Base-by-base conservation (phyloP, 2,329 filamentous ascomycete species). In the Dissoconium aciculare region DNA sequence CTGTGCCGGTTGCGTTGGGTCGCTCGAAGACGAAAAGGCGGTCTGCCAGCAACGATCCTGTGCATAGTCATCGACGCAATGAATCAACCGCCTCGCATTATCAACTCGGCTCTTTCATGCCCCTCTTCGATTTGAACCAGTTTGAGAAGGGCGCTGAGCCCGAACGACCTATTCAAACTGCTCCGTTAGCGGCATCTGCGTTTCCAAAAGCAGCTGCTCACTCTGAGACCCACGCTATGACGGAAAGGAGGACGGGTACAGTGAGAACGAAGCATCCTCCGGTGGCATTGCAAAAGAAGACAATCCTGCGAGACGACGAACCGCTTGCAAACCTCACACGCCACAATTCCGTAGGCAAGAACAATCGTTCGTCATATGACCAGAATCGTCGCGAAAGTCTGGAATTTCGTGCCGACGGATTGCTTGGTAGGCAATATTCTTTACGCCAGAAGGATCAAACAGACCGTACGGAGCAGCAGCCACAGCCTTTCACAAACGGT, bases 81-180 rank as follows among this genome's bases (percentile, higher is more conserved):
- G 45, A 45, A 26, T 63, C 60, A 8, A 51, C 56, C 15, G 56
- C 63, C 52, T 44, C 69, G 58, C 32, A 79, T 64, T 62, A 71
- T 58, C 44, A 75, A 36, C 49, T 80, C 30, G 77, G 76, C 4
- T 66, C 69, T 2, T 79, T 79, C 52, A 64, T 71, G 41, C 77
- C 80, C 1, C 55, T 84, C 3, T 53, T 84, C 5, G 72, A 82
- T 36, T 56, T 74, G 46, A 60, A 66, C 23, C 61, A 65, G 5
- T 71, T 76, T 42, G 63, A 69, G 35, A 66, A 64, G 14, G 30
- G 34, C 13, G 17, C 23, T n/a, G 37, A 11, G 24, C 34, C 30
- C 12, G 15, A 26, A 23, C 28, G 27, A 15, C 31, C 30, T 9
- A 28, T 37, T 12, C 13, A 27, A 27, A 25, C 17, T 26, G 24